A percentile compares a stretch with the other conserved stretches of the same genome.
Evolutionary conservation across 805 yeast genomes (phyloP).

Genomic region (Metschnikowia amazonensis): DNA sequence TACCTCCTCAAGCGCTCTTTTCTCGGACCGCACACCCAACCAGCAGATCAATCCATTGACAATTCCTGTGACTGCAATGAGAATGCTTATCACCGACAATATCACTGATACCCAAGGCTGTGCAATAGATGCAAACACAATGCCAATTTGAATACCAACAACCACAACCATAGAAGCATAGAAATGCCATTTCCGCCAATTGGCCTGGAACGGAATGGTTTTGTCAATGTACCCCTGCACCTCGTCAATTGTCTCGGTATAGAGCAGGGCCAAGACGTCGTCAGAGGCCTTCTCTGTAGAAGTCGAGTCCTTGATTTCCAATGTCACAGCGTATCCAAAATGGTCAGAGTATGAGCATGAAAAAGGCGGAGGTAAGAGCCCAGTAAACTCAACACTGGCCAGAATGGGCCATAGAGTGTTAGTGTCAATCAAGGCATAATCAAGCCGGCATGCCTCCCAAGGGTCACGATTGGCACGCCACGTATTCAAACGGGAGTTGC

Average conservation of each 20-base stretch:
- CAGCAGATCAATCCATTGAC: slow-evolving; percentile 75
- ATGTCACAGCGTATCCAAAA: slow-evolving; percentile 64
- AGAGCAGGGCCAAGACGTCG: slow-evolving; percentile 30
- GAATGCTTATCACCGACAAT: slow-evolving; percentile 52
- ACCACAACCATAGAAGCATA: slow-evolving; percentile 43
- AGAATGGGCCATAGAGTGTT: slow-evolving; percentile 46
- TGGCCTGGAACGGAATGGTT: slow-evolving; percentile 55
- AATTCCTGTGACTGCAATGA: slow-evolving; percentile 62
- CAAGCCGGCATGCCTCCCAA: slow-evolving; percentile 81
- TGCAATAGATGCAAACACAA: slow-evolving; percentile 57
- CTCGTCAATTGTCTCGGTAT: slow-evolving; percentile 21
- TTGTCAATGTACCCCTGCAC: slow-evolving; percentile 30
- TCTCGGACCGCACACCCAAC: slow-evolving; percentile 77
- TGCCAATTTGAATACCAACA: slow-evolving; percentile 48
- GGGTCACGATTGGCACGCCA: slow-evolving; percentile 62
- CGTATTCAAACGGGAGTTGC: slow-evolving; percentile 83
- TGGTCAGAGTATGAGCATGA: slow-evolving; percentile 82
- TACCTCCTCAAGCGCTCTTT: slow-evolving; percentile 73
- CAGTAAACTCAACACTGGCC: slow-evolving; percentile 77
- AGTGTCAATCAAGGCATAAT: slow-evolving; percentile 78
- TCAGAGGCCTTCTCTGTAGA: slow-evolving; percentile 8
- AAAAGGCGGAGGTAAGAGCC: slow-evolving; percentile 50
- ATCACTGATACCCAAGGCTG: slow-evolving; percentile 65
- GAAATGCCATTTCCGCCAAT: slow-evolving; percentile 67
- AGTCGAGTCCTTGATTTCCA: slow-evolving; percentile 17